Base-by-base conservation (phyloP, 345 rosid species). In the Sonneratia alba region DNA sequence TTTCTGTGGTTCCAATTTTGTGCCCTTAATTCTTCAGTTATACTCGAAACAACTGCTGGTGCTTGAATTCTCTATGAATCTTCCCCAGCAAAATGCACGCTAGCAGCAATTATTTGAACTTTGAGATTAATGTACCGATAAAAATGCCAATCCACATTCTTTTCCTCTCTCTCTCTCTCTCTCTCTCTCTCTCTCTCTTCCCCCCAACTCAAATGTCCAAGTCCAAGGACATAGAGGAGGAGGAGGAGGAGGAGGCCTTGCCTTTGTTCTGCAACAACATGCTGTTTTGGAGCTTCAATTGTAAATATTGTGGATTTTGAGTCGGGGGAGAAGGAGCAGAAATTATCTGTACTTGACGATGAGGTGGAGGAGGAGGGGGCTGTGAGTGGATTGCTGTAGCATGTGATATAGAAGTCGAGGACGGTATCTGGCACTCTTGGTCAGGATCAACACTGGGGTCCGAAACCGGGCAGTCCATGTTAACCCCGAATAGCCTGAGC, bases 401-500 rank as follows among this genome's bases (percentile, higher is more conserved):
- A 61, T 62, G 78, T 36, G 72, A 70, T 74, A 73, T 51, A 6
- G 79, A 67, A 21, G 84, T 67, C 43, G 88, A 77, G 16, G 24
- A 53, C 24, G 18, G 22, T 18, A 53, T 53, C 59, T 53, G 19
- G 3, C n/a, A 27, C 19, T 73, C 81, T 32, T 68, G 59, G 59
- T 19, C 45, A 42, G 45, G 66, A 9, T 47, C 51, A 47, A 4
- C 74, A 18, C 74, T 77, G 0, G 81, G 55, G 68, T 81, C 87
- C 13, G 79, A 65, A 16, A 82, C 71, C 56, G 87, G 89, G 79
- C 92, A 91, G 56, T 91, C 98, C 98, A 93, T 89, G 86, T 93
- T 89, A 51, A 93, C 98, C 32, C 98, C 98, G 56, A 93, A 93
- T 72, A 93, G 85, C 78, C 98, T 86, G 55, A 93, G 75, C 71